A percentile compares a stretch with the other conserved stretches of the same genome.
Conservation (phyloP, 768 basidiomycete species). For the Termitomyces sp. region DNA sequence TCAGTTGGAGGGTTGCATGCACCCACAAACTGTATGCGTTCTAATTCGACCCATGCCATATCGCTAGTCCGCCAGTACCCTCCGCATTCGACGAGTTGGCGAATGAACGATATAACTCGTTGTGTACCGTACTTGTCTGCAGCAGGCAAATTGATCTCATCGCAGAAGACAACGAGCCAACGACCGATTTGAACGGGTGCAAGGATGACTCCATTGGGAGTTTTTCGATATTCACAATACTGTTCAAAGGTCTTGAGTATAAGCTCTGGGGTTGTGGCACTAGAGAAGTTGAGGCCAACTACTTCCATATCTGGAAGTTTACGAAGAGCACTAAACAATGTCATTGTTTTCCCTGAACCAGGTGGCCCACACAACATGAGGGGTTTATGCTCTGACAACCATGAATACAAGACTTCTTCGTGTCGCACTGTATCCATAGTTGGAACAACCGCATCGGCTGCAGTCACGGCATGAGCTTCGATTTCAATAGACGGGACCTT, state of each 20-base stretch:
- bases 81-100: constrained; percentile 91
- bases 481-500: constrained; percentile 94
- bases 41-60: constrained; percentile 95
- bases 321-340: constrained; percentile 93
- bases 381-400: constrained; percentile 98
- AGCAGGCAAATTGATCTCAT: constrained; percentile 98
- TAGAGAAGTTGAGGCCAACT: constrained; percentile 98
- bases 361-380: constrained; percentile 98
- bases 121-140: constrained; percentile 98
- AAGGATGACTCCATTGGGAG: constrained; percentile 95
- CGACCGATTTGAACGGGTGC: constrained; percentile 93
- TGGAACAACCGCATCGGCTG: constrained; percentile 94
- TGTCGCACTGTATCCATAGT: constrained; percentile 98
- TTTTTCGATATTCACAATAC: constrained; percentile 98
- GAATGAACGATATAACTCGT: constrained; percentile 95
- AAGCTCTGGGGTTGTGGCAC: constrained; percentile 95
- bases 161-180: constrained; percentile 99
- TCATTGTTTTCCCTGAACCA: constrained; percentile 99
- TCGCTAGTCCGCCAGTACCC: constrained; percentile 95
- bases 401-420: constrained; percentile 97
- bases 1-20: constrained; percentile 99
- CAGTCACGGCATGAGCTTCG: constrained; percentile 93
- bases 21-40: constrained; percentile 99
- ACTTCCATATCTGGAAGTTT: constrained; percentile 99
- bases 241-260: constrained; percentile 99